These are phyloP conservation scores for Clohesyomyces aquaticus DNA, from an alignment of 495 filamentous ascomycete genomes.

Conservation along the genomic window DNA sequence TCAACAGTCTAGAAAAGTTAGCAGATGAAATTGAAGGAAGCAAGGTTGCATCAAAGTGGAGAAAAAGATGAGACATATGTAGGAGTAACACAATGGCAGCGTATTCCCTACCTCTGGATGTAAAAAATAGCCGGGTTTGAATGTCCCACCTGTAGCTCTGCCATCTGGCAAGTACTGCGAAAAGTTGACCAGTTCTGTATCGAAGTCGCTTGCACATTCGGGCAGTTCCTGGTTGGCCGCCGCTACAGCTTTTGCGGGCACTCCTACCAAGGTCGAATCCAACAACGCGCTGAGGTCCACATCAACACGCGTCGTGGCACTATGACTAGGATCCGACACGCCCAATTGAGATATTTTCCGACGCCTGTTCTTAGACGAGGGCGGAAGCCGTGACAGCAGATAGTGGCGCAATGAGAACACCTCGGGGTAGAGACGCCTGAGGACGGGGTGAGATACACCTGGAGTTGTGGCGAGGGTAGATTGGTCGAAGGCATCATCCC, in stretches of 20 bases:
- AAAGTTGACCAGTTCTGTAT: conserved; percentile 64
- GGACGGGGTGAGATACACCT: conserved; percentile 61
- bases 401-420: conserved; percentile 74
- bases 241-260: conserved; percentile 43
- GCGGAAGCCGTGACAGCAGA: conserved; percentile 59
- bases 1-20: conserved; percentile 69
- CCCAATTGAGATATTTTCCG: conserved; percentile 51
- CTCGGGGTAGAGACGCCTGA: conserved; percentile 72
- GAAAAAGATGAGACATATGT: background rate
- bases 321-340: conserved; percentile 5
- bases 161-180: conserved; percentile 64
- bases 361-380: conserved; percentile 57
- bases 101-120: conserved; percentile 52
- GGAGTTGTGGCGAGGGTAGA: conserved; percentile 38
- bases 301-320: conserved; percentile 44
- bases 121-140: conserved; percentile 47
- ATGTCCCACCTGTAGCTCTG: conserved; percentile 35
- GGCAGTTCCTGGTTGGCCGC: conserved; percentile 44
- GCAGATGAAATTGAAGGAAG: conserved; percentile 16
- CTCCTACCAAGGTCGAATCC: conserved; percentile 69
- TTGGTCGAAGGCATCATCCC: conserved; percentile 30
- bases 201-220: conserved; percentile 47
- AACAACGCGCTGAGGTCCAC: conserved; percentile 60
- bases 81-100: conserved; percentile 22
- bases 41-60: conserved; percentile 22